Percentiles rank a stretch among this genome's conserved stretches.
phyloP scores from a whole-genome alignment of 495 filamentous ascomycete genomes.

The Penicillium cosmopolitanum region DNA sequence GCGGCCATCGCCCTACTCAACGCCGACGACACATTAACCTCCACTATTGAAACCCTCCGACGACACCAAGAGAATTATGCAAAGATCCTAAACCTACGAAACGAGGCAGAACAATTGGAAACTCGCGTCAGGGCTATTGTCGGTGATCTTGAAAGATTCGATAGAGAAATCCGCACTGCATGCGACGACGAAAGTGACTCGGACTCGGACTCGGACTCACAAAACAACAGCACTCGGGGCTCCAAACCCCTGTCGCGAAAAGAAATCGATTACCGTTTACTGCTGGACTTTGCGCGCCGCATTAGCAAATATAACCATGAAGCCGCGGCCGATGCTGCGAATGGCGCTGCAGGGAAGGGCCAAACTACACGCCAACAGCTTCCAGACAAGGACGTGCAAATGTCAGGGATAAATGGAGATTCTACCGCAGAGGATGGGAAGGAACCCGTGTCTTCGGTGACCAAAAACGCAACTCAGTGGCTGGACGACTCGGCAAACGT shows the following conservation, averaged over 20 bases:
- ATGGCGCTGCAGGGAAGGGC: slow-evolving; percentile 24
- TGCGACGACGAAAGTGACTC: slow-evolving; percentile 37
- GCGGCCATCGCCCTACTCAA: slow-evolving; percentile 45
- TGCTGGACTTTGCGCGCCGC: slow-evolving; percentile 50
- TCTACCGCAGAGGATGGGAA: slow-evolving; percentile 23
- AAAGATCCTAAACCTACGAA: slow-evolving; percentile 40
- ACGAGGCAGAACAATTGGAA: slow-evolving; percentile 43
- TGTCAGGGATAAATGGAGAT: slow-evolving; percentile 36
- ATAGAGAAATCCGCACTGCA: slow-evolving; percentile 38
- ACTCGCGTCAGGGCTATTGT: slow-evolving; percentile 47
- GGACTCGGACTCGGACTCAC: slow-evolving; percentile 32
- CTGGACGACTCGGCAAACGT: slow-evolving; percentile 49
- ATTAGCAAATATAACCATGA: slow-evolving; percentile 55
- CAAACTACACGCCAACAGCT: slow-evolving; percentile 20
- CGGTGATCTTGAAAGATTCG: slow-evolving; percentile 41
- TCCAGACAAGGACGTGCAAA: slow-evolving; percentile 33
- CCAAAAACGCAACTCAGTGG: slow-evolving; percentile 50
- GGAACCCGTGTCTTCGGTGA: slow-evolving; percentile 45
- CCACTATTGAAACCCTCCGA: slow-evolving; percentile 44
- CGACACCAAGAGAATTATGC: slow-evolving; percentile 49
- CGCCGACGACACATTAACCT: slow-evolving; percentile 46
- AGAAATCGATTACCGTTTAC: slow-evolving; percentile 48
- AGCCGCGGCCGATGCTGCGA: slow-evolving; percentile 49
- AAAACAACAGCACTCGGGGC: slow-evolving; percentile 16
- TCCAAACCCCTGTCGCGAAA: slow-evolving; percentile 21